These are phyloP conservation scores for Dothideomycetes sp. DNA, from an alignment of 2,329 filamentous ascomycete genomes.

Conservation along the genomic window DNA sequence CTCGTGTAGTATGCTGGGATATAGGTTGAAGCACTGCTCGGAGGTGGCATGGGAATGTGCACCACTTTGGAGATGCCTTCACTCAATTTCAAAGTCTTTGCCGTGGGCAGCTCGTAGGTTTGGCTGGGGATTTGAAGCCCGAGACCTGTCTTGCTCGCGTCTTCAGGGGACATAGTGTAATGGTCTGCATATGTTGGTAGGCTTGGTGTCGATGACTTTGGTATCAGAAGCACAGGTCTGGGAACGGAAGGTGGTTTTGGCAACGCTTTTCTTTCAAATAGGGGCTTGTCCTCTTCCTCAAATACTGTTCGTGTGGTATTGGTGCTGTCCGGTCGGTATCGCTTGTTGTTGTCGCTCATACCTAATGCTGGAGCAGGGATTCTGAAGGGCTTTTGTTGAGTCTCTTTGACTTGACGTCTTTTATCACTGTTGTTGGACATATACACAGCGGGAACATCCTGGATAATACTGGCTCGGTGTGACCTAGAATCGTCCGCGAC, in stretches of 20 bases:
- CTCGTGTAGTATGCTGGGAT: constrained; percentile 26
- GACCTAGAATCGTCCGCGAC: constrained; percentile 6
- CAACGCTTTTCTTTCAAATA: constrained; percentile 11
- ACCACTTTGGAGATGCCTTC: background rate
- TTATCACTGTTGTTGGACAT: background rate
- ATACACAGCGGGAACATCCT: too few relatives aligned
- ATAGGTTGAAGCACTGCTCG: constrained; percentile 17
- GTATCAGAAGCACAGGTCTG: constrained; percentile 14
- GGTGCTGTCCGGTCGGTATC: constrained; percentile 14
- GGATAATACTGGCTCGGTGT: constrained; percentile 6
- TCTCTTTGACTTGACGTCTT: constrained; percentile 1
- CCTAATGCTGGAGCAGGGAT: background rate
- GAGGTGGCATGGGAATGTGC: constrained; percentile 14
- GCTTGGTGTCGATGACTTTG: background rate
- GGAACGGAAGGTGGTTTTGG: constrained; percentile 1
- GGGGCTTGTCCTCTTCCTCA: constrained; percentile 25
- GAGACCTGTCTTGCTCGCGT: constrained; percentile 15
- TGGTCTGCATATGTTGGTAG: constrained; percentile 14
- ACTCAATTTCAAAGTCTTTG: constrained; percentile 1
- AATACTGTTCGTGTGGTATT: constrained; percentile 25
- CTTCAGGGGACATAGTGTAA: constrained; percentile 17
- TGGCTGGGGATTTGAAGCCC: constrained; percentile 20
- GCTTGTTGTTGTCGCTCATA: too few relatives aligned
- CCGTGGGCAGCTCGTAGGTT: constrained; percentile 13
- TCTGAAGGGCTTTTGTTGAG: background rate